A percentile compares a stretch with the other conserved stretches of the same genome.
phyloP scores from a whole-genome alignment of 202 grass and related monocot species.

The Elaeis oleifera region DNA sequence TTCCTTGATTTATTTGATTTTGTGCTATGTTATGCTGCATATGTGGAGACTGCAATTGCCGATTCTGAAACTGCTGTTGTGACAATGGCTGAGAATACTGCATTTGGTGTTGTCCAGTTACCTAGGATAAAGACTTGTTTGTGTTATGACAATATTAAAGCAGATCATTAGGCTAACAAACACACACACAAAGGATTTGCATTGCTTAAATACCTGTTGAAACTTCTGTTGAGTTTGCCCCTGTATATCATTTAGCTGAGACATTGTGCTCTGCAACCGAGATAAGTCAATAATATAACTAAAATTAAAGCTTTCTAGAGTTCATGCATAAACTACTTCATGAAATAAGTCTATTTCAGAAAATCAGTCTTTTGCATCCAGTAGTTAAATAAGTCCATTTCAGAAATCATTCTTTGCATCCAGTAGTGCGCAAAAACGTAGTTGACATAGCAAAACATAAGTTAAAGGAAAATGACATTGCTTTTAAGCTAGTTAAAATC shows the following conservation, averaged over 20 bases:
- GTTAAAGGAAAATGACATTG: too few species aligned
- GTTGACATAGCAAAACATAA: too few species aligned
- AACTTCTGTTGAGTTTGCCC: conserved; percentile 80
- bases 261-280: conserved; percentile 58
- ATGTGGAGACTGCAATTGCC: conserved; percentile 56
- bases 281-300: neutral
- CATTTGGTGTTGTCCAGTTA: conserved; percentile 71
- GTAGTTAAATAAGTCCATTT: too few species aligned
- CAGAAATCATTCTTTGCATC: too few species aligned
- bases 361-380: too few species aligned
- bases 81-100: conserved; percentile 70
- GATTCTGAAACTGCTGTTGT: conserved; percentile 72
- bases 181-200: neutral
- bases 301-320: too few species aligned
- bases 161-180: conserved; percentile 1
- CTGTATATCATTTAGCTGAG: conserved; percentile 83
- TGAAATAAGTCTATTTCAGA: too few species aligned
- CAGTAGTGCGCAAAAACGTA: too few species aligned
- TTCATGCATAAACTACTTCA: too few species aligned
- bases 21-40: conserved; percentile 76
- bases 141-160: conserved; percentile 1
- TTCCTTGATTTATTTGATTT: conserved; percentile 81
- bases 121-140: conserved; percentile 33
- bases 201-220: conserved; percentile 42
- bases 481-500: too few species aligned